Evolutionary conservation across 2,329 filamentous ascomycete genomes (phyloP), one percentile per base, ranked within the genome.

Genomic region (Tolypocladium amazonense): DNA sequence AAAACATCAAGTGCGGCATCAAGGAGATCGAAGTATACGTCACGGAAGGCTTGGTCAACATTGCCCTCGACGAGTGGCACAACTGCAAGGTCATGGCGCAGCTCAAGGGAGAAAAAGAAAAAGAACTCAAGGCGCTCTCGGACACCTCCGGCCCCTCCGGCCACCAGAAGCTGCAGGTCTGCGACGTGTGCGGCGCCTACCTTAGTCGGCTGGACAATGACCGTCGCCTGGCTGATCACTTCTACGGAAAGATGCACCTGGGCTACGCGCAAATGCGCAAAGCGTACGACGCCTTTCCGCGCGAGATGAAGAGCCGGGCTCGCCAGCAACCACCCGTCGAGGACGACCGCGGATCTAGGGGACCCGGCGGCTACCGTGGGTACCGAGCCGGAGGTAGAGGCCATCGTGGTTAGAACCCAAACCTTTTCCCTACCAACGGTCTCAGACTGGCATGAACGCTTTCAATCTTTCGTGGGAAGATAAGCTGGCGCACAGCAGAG

Each of bases 231-330:
- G 94, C 94, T 25, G 94, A 99, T 72, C 94, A 99, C 73, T 99
- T 99, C 72, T 97, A 97, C 74, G 94, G 94, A 27, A 99, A 99
- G 80, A 99, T 99, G 94, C 94, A 99, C 71, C 77, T 99, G 60
- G 94, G 94, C 0, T 99, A 97, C 72, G 94, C 94, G 20, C 90
- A 96, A 76, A 99, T 99, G 94, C 86, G 94, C 67, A 96, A 94
- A 80, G 94, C 92, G 3, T 92, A 85, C 69, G 92, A 96, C 59
- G 79, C 83, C n/a, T 85, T 99, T 63, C 88, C 88, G 57, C 92
- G 92, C 74, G 92, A 97, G 71, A 81, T 96, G 74, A 89, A 91
- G 70, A 88, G 88, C 1, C 79, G 89, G 35, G 79, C 81, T 56
- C 83, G 85, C 47, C 85, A 62, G 56, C 61, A 61, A 50, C 57